Evolutionary conservation across 768 basidiomycete genomes (phyloP).

Genomic region (Termitomyces sp.): DNA sequence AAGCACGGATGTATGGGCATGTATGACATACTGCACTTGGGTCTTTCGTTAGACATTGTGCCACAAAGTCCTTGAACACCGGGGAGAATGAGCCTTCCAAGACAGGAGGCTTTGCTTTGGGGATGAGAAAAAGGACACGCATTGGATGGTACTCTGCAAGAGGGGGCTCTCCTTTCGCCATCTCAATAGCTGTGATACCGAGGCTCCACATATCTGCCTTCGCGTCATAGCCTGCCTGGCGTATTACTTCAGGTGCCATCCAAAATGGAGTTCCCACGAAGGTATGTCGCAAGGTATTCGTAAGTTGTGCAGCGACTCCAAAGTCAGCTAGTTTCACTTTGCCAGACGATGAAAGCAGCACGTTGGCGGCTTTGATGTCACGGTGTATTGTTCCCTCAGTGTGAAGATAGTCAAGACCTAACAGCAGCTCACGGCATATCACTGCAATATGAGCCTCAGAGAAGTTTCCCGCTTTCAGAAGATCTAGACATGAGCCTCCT

Average conservation of each 20-base stretch:
- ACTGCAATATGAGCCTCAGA: conserved; percentile 93
- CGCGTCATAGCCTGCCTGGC: conserved; percentile 92
- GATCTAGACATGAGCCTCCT: conserved; percentile 96
- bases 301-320: conserved; percentile 96
- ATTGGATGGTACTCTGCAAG: conserved; percentile 97
- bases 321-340: conserved; percentile 98
- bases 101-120: conserved; percentile 90
- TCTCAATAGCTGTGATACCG: conserved; percentile 96
- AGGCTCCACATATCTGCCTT: conserved; percentile 98
- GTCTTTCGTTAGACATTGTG: conserved; percentile 90
- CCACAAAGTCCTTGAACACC: conserved; percentile 91
- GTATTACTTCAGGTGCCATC: conserved; percentile 99
- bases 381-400: conserved; percentile 94
- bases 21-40: conserved; percentile 55
- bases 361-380: conserved; percentile 98
- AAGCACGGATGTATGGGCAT: neutral
- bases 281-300: conserved; percentile 89
- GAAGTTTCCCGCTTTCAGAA: conserved; percentile 88
- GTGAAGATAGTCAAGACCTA: conserved; percentile 96
- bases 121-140: conserved; percentile 97
- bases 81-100: conserved; percentile 82
- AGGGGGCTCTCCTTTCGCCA: conserved; percentile 97
- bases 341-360: conserved; percentile 84
- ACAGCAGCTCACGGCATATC: conserved; percentile 86
- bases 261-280: conserved; percentile 97